Conservation (phyloP, 2,329 filamentous ascomycete species). For the Pezicula neosporulosa region DNA sequence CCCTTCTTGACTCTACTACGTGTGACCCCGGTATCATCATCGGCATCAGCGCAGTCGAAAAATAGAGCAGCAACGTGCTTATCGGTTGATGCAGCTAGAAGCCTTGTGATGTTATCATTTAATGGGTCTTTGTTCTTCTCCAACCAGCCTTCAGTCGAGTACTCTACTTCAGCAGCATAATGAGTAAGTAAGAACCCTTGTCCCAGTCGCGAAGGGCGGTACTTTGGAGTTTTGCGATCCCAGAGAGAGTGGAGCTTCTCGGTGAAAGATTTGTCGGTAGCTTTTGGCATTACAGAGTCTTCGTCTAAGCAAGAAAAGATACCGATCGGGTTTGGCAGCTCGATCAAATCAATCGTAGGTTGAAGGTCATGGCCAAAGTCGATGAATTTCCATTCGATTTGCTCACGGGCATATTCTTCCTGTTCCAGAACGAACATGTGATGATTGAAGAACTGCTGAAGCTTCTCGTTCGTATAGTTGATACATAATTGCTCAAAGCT, state of each 20-base stretch:
- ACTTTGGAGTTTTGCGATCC: slow-evolving; percentile 95
- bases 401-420: slow-evolving; percentile 94
- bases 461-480: slow-evolving; percentile 99
- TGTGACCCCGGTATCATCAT: slow-evolving; percentile 67
- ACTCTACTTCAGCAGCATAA: slow-evolving; percentile 97
- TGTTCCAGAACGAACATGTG: slow-evolving; percentile 99
- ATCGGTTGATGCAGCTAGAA: slow-evolving; percentile 79
- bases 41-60: slow-evolving; percentile 77
- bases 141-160: slow-evolving; percentile 90
- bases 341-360: slow-evolving; percentile 95
- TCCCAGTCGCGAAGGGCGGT: slow-evolving; percentile 79
- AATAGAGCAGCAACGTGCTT: slow-evolving; percentile 83
- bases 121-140: slow-evolving; percentile 99
- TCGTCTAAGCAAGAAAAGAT: slow-evolving; percentile 98
- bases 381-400: slow-evolving; percentile 99
- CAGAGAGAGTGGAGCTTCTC: slow-evolving; percentile 96
- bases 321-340: slow-evolving; percentile 93
- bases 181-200: slow-evolving; percentile 96
- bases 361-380: slow-evolving; percentile 97
- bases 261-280: slow-evolving; percentile 93
- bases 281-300: slow-evolving; percentile 98
- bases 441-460: slow-evolving; percentile 99
- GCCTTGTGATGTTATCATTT: slow-evolving; percentile 91
- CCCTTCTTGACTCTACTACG: slow-evolving; percentile 91
- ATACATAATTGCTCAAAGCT: slow-evolving; percentile 99